phyloP scores from a whole-genome alignment of 352 stramenopile genomes.

The Phytopythium vexans region DNA sequence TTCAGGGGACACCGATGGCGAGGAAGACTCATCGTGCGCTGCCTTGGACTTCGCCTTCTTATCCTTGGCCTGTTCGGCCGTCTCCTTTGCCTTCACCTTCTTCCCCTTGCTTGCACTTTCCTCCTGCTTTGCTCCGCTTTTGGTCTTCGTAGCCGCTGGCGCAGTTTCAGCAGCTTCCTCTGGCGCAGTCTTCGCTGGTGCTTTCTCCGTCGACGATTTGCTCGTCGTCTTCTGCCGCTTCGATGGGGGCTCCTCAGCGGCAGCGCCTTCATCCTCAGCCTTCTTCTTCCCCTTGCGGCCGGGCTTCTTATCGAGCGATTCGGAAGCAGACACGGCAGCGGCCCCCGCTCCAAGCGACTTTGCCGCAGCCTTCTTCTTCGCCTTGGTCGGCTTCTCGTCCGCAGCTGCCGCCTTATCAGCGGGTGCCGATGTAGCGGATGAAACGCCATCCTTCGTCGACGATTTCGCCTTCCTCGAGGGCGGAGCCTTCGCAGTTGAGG shows the following conservation, averaged over 20 bases:
- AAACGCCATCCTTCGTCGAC: not conserved
- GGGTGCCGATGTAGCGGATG: not conserved
- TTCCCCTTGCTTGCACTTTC: conserved; percentile 32
- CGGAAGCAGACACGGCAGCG: not conserved
- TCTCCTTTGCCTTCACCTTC: conserved; percentile 19
- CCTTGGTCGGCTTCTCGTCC: conserved; percentile 3
- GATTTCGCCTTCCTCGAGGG: conserved; percentile 22
- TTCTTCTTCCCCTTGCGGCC: conserved; percentile 40
- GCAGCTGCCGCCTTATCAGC: not conserved
- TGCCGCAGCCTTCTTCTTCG: conserved; percentile 8
- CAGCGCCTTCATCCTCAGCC: conserved; percentile 19
- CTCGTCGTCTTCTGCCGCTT: conserved; percentile 38
- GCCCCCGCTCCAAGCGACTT: not conserved
- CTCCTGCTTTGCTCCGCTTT: conserved; percentile 20
- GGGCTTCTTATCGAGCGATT: conserved; percentile 3
- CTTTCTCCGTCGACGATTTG: not conserved
- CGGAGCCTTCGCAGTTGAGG: conserved; percentile 19
- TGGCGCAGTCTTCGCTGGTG: not conserved
- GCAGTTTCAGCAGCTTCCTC: too few species aligned
- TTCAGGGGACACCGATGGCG: conserved; percentile 6
- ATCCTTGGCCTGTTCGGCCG: conserved; percentile 3
- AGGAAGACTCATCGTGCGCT: not conserved
- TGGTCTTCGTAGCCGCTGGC: too few species aligned
- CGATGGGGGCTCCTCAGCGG: conserved; percentile 17
- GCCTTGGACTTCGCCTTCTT: conserved; percentile 11